phyloP scores from a whole-genome alignment of 1,284 basidiomycete species.

The Boletus albobrunnescens region DNA sequence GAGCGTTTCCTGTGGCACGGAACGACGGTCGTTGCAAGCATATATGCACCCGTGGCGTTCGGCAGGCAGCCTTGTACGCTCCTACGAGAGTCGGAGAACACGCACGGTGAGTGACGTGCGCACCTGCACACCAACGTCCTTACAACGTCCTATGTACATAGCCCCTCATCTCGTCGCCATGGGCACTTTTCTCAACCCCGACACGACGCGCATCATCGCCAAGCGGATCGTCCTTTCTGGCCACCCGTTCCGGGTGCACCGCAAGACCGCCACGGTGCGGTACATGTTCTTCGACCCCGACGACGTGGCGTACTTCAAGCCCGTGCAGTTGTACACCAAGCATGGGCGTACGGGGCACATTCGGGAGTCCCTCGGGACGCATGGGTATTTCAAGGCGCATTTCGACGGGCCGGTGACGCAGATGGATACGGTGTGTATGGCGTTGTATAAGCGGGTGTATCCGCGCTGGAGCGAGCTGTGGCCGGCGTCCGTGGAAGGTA shows the following conservation, averaged over 20 bases:
- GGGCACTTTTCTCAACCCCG: constrained; percentile 85
- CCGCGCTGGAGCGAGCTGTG: constrained; percentile 75
- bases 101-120: constrained; percentile 53
- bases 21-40: constrained; percentile 76
- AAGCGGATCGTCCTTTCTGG: constrained; percentile 94
- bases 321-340: constrained; percentile 92
- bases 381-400: constrained; percentile 97
- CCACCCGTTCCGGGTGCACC: constrained; percentile 96
- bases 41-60: constrained; percentile 87
- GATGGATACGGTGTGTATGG: constrained; percentile 94
- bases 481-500: constrained; percentile 28
- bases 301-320: constrained; percentile 91
- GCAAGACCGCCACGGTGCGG: constrained; percentile 94
- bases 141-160: no score
- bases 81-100: constrained; percentile 59
- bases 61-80: constrained; percentile 81
- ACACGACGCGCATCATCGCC: constrained; percentile 88
- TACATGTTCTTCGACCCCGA: constrained; percentile 99
- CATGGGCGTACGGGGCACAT: constrained; percentile 91
- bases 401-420: constrained; percentile 95
- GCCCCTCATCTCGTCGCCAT: constrained; percentile 85
- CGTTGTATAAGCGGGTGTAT: constrained; percentile 86
- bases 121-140: no score
- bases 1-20: constrained; percentile 90
- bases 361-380: constrained; percentile 91